Base-by-base conservation (phyloP, 257 asterid genomes). In the Penstemon barbatus region DNA sequence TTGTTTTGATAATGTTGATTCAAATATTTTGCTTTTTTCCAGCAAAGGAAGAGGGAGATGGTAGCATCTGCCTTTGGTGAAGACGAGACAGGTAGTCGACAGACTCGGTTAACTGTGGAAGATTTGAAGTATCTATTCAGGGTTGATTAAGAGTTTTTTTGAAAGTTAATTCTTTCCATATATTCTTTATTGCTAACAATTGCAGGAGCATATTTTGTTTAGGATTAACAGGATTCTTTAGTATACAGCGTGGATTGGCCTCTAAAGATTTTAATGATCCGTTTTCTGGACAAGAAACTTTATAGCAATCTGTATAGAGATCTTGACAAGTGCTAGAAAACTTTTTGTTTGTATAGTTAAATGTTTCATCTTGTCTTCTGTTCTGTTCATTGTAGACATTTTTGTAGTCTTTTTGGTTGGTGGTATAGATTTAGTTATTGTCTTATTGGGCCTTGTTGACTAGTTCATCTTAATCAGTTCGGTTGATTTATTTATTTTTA, bases 41-140 rank as follows among this genome's bases (percentile, higher is more conserved):
- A 93, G 99, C 87, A 85, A 86, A 88, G 86, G 78, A 93, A 93
- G 85, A 86, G 99, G 74, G 84, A 85, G 76, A 88, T 90, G 99
- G 99, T 93, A 42, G 84, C 97, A 4, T 85, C 94, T 33, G 99
- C 99, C 11, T 93, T 93, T 73, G 99, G 99, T 54, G 99, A 93
- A 80, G 90, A 90, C 38, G 92, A 87, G 77, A 75, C 83, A 3
- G 95, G 99, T 33, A 62, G 86, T 71, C 79, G 86, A 6, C 92
- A 84, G 76, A 81, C 92, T 49, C 86, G 96, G 64, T 95, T 93
- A 13, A 93, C 99, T 3, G 90, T 84, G 68, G 95, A 93, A 61
- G 99, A 93, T 69, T 74, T 93, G 78, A 83, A 84, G 73, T 93
- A 93, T 80, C 89, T 93, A 7, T 93, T 90, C 82, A 83, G 76